Evolutionary conservation across 129 eudicot species (phyloP).

Genomic region (Artemisia argyi): DNA sequence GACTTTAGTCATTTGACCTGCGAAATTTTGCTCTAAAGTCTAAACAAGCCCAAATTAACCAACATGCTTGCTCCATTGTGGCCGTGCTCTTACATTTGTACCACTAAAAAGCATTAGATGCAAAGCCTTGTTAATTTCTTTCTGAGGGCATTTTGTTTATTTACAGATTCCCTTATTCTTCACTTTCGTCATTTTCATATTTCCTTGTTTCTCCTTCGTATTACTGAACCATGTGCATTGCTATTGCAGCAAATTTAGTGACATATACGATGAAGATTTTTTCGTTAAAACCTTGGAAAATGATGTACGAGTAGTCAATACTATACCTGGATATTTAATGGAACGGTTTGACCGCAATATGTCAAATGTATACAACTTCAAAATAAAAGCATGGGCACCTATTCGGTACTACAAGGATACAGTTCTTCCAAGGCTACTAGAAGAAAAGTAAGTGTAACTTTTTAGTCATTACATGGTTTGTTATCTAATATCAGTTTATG

Average conservation of each 20-base stretch:
- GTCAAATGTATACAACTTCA: slow-evolving; percentile 85
- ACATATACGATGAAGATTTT: slow-evolving; percentile 76
- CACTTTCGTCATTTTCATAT: background rate
- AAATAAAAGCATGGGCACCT: slow-evolving; percentile 91
- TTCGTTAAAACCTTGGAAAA: slow-evolving; percentile 61
- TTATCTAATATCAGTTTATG: background rate
- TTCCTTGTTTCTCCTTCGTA: background rate
- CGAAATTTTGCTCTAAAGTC: slow-evolving; percentile 2
- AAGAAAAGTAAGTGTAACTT: slow-evolving; percentile 73
- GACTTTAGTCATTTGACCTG: slow-evolving; percentile 9
- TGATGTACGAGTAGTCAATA: slow-evolving; percentile 78
- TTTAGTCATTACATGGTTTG: background rate
- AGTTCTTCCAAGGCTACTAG: slow-evolving; percentile 92
- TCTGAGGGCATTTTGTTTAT: too few relatives aligned
- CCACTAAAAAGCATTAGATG: too few relatives aligned
- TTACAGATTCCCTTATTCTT: background rate
- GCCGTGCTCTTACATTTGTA: too few relatives aligned
- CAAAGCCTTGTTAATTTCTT: too few relatives aligned
- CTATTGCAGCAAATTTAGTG: slow-evolving; percentile 78
- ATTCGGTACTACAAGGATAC: slow-evolving; percentile 71
- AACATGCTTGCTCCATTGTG: background rate
- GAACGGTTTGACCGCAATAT: slow-evolving; percentile 88
- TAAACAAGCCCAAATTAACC: background rate
- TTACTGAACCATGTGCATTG: background rate
- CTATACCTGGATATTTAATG: slow-evolving; percentile 80